Percentiles rank a stretch among this genome's conserved stretches.
These are phyloP conservation scores for Ophiostoma fasciatum DNA, from an alignment of 2,329 filamentous ascomycete genomes.

Conservation along the genomic window DNA sequence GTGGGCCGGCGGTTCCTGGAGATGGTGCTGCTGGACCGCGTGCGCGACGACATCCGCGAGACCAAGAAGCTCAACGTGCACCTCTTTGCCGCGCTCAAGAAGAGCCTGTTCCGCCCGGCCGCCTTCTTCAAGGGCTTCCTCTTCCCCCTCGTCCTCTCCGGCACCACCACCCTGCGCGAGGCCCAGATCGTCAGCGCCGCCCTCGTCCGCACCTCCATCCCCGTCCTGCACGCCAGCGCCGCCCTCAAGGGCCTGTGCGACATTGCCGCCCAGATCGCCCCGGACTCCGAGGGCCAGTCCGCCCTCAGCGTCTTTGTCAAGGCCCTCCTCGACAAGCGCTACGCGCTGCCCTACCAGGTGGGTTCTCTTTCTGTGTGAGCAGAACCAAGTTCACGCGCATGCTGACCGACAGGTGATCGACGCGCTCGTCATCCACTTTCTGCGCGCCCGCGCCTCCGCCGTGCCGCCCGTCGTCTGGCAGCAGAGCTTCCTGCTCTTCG, in stretches of 20 bases:
- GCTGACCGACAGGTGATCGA: constrained; percentile 80
- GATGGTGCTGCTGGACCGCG: constrained; percentile 72
- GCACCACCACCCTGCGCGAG: constrained; percentile 83
- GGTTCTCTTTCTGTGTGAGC: not conserved
- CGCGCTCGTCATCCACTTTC: constrained; percentile 88
- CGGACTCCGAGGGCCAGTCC: constrained; percentile 71
- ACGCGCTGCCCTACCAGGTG: constrained; percentile 86
- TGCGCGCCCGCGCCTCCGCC: constrained; percentile 22
- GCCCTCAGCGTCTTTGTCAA: constrained; percentile 94
- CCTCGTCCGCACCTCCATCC: constrained; percentile 70
- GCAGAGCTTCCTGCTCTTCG: constrained; percentile 82
- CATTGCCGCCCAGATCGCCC: constrained; percentile 81
- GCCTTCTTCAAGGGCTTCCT: constrained; percentile 92
- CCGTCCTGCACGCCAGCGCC: constrained; percentile 81
- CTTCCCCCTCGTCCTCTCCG: constrained; percentile 73
- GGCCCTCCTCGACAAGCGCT: constrained; percentile 87
- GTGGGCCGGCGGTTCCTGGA: constrained; percentile 77
- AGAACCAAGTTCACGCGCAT: too few species aligned
- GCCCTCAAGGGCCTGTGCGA: constrained; percentile 87
- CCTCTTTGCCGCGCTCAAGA: constrained; percentile 86
- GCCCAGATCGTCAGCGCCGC: constrained; percentile 84
- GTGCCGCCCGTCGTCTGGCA: constrained; percentile 85
- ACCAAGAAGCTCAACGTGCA: constrained; percentile 93
- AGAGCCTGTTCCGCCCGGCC: constrained; percentile 80
- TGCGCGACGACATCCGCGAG: constrained; percentile 89